Conservation (phyloP, 805 yeast genomes). For the Candida pseudoglaebosa region DNA sequence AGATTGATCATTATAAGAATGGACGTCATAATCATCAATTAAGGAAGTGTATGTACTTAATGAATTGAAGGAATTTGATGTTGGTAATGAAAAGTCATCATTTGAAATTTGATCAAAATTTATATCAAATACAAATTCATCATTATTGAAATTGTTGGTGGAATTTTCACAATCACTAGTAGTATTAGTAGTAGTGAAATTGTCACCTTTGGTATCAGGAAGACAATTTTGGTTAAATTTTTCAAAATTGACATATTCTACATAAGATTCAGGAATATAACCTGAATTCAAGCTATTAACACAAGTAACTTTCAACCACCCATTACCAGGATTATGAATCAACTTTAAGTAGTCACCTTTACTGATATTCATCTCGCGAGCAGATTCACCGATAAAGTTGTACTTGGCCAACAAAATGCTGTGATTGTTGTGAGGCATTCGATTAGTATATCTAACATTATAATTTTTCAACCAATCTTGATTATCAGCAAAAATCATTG, state of each 20-base stretch:
- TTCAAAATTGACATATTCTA: slow-evolving; percentile 9
- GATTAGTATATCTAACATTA: not conserved
- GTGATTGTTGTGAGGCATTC: too few species aligned
- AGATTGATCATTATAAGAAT: not conserved
- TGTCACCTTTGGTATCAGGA: not conserved
- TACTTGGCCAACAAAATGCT: slow-evolving; percentile 27
- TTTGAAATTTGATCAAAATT: not conserved
- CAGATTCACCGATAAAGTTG: slow-evolving; percentile 24
- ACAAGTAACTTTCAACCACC: slow-evolving; percentile 34
- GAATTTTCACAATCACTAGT: too few species aligned
- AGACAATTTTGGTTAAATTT: not conserved
- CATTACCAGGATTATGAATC: slow-evolving; percentile 34
- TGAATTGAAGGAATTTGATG: slow-evolving; percentile 17
- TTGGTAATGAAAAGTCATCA: too few species aligned
- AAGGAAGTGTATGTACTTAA: slow-evolving; percentile 24
- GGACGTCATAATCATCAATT: slow-evolving; percentile 25
- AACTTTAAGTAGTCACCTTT: slow-evolving; percentile 28
- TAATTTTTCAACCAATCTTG: not conserved
- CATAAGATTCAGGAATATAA: slow-evolving; percentile 36
- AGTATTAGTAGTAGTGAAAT: slow-evolving; percentile 11
- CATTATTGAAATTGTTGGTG: slow-evolving; percentile 1
- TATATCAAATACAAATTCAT: not conserved
- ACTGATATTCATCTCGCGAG: slow-evolving; percentile 24
- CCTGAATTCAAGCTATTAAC: slow-evolving; percentile 23
- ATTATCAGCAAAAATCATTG: slow-evolving; percentile 9